Conservation (phyloP, 805 yeast species). For the Millerago galiae region DNA sequence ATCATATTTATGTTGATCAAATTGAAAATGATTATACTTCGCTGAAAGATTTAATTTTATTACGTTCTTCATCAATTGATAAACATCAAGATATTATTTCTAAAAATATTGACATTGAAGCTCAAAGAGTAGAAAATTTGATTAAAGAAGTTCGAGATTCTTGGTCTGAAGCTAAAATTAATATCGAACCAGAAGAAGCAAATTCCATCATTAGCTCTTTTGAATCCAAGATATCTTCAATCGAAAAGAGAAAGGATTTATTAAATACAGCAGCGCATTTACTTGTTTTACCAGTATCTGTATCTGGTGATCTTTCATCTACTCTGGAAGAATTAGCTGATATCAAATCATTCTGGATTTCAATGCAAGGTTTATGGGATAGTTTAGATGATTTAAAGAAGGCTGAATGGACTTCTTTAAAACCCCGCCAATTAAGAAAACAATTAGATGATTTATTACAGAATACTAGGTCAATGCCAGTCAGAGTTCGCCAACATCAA, state of each 20-base stretch:
- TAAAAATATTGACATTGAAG: slow-evolving; percentile 36
- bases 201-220: slow-evolving; percentile 26
- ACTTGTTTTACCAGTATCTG: slow-evolving; percentile 28
- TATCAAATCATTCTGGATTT: slow-evolving; percentile 56
- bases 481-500: slow-evolving; percentile 54
- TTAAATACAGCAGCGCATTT: slow-evolving; percentile 27
- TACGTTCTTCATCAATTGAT: slow-evolving; percentile 32
- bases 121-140: slow-evolving; percentile 28
- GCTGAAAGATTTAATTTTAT: slow-evolving; percentile 31
- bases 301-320: slow-evolving; percentile 24
- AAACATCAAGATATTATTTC: slow-evolving; percentile 36
- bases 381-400: slow-evolving; percentile 36
- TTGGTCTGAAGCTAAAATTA: slow-evolving; percentile 48
- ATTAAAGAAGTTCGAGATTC: slow-evolving; percentile 25
- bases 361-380: slow-evolving; percentile 46
- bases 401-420: slow-evolving; percentile 43
- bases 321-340: slow-evolving; percentile 46
- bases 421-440: slow-evolving; percentile 37
- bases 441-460: slow-evolving; percentile 45
- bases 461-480: slow-evolving; percentile 46
- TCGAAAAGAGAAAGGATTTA: slow-evolving; percentile 10
- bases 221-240: slow-evolving; percentile 24
- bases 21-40: slow-evolving; percentile 42
- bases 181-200: slow-evolving; percentile 38
- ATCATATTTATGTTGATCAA: slow-evolving; percentile 62